Conservation (phyloP, 176 grass and related monocot genomes). For the Carex cristatella region DNA sequence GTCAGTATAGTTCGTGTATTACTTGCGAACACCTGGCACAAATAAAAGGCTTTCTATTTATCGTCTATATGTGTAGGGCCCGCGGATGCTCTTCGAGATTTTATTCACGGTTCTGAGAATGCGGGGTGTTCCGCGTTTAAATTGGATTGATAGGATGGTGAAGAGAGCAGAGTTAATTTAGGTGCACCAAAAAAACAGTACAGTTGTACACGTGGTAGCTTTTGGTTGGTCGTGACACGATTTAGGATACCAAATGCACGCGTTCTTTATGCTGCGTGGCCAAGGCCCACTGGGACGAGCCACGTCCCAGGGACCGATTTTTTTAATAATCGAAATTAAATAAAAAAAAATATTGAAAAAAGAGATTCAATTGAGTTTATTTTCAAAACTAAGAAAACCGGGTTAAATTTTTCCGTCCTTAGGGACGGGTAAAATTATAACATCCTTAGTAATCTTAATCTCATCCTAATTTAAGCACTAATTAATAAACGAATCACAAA, state of each 20-base stretch:
- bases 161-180: conserved; percentile 4
- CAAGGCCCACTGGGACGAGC: background rate
- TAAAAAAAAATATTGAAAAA: too few relatives aligned
- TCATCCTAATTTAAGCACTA: too few relatives aligned
- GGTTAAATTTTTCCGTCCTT: too few relatives aligned
- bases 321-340: too few relatives aligned
- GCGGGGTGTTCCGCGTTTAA: background rate
- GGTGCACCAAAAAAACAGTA: conserved; percentile 8
- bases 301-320: background rate
- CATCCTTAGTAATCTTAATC: too few relatives aligned
- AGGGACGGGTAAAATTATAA: too few relatives aligned
- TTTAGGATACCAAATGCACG: conserved; percentile 15
- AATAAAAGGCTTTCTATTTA: too few relatives aligned
- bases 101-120: background rate
- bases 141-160: background rate
- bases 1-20: background rate
- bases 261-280: background rate
- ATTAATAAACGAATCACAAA: too few relatives aligned
- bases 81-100: background rate
- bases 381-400: too few relatives aligned
- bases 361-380: too few relatives aligned
- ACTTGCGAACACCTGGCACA: background rate
- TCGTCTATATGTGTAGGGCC: background rate
- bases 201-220: background rate
- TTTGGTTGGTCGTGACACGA: conserved; percentile 15